Evolutionary conservation across 2,329 filamentous ascomycete species (phyloP).

Genomic region (Penicillium sp.): DNA sequence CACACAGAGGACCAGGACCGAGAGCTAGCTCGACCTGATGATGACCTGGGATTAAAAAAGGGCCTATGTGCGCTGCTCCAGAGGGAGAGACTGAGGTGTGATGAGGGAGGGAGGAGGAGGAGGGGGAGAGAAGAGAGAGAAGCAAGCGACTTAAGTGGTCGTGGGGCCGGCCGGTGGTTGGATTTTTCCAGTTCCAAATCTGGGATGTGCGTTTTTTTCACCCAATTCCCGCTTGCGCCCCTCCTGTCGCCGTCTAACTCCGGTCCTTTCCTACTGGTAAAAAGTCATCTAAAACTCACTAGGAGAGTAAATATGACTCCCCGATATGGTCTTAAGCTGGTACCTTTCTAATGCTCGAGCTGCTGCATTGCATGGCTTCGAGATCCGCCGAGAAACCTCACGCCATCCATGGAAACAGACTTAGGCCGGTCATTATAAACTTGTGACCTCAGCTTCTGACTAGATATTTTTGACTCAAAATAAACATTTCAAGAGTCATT

Average conservation of each 20-base stretch:
- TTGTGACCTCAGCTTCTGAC: background rate
- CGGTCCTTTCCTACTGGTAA: background rate
- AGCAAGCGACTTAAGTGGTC: conserved; percentile 28
- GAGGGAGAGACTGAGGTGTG: conserved; percentile 34
- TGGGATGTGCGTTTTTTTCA: conserved; percentile 31
- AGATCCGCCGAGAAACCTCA: background rate
- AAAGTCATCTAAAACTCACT: background rate
- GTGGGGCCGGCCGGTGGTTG: conserved; percentile 33
- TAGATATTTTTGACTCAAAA: conserved; percentile 1
- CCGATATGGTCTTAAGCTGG: background rate
- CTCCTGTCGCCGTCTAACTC: conserved; percentile 22
- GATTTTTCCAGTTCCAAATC: conserved; percentile 38
- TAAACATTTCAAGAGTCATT: conserved; percentile 1
- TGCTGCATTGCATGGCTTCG: background rate
- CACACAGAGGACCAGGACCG: conserved; percentile 49
- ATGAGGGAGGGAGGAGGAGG: conserved; percentile 35
- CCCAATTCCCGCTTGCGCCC: conserved; percentile 25
- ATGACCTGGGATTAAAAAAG: conserved; percentile 35
- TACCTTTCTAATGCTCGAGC: background rate
- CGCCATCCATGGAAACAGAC: background rate
- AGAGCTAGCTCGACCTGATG: conserved; percentile 50
- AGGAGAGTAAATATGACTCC: background rate
- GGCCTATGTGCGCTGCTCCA: conserved; percentile 47
- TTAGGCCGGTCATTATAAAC: background rate
- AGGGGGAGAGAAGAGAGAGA: conserved; percentile 32